Conservation (phyloP, 169 alveolate genomes). For the Eimeria necatrix region DNA sequence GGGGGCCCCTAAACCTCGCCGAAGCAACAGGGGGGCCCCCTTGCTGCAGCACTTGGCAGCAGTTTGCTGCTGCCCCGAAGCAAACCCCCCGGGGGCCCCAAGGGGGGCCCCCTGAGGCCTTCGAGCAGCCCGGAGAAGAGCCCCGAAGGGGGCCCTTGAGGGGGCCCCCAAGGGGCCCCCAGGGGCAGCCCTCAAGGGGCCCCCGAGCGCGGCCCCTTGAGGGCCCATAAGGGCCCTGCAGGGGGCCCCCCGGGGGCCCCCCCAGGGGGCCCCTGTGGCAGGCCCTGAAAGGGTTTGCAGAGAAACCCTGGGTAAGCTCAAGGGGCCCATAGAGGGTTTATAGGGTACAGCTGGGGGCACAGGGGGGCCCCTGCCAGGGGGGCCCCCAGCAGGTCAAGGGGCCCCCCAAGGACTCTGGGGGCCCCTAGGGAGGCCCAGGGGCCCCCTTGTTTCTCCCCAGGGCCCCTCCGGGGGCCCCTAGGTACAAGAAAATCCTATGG, state of each 20-base stretch:
- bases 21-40: neutral
- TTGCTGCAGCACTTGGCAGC: neutral
- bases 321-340: neutral
- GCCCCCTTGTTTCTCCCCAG: neutral
- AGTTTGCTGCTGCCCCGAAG: neutral
- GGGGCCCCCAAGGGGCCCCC: conserved; percentile 57
- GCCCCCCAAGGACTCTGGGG: conserved; percentile 10
- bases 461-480: conserved; percentile 38
- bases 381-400: neutral
- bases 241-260: neutral
- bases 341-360: neutral
- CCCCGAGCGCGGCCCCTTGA: neutral
- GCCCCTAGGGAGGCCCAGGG: neutral
- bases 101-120: too few species aligned
- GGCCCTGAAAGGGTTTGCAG: neutral
- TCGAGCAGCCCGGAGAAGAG: too few species aligned
- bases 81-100: neutral
- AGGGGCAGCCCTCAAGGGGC: conserved; percentile 4
- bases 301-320: neutral
- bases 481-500: neutral
- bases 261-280: neutral
- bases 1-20: neutral
- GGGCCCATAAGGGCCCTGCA: conserved; percentile 20
- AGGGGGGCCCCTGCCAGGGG: neutral
- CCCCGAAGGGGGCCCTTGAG: too few species aligned